Percentiles rank a stretch among this genome's conserved stretches.
These are phyloP conservation scores for Vitellaria paradoxa DNA, from an alignment of 179 eudicot genomes.

Conservation along the genomic window DNA sequence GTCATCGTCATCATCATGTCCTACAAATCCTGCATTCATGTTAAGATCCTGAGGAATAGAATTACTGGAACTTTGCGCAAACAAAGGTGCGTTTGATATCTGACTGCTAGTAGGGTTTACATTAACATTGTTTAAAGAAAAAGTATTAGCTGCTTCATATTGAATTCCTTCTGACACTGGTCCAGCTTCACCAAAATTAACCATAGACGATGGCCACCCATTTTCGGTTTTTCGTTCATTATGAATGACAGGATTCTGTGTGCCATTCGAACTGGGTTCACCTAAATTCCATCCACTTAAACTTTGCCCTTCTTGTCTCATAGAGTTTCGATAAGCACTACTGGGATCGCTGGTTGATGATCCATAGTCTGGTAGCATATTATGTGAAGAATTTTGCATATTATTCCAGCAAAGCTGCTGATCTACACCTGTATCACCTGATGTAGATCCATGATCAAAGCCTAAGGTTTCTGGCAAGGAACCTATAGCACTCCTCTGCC, in stretches of 20 bases:
- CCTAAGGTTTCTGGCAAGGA: constrained; percentile 76
- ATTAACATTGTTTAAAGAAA: constrained; percentile 38
- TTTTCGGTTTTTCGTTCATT: constrained; percentile 46
- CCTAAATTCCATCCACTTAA: constrained; percentile 61
- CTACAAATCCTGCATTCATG: constrained; percentile 33
- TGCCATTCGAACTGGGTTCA: constrained; percentile 52
- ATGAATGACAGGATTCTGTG: constrained; percentile 28
- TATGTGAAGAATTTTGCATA: constrained; percentile 45
- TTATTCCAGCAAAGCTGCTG: constrained; percentile 69
- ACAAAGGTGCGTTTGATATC: constrained; percentile 27
- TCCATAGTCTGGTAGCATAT: constrained; percentile 47
- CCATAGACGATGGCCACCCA: constrained; percentile 43
- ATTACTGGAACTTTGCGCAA: constrained; percentile 37
- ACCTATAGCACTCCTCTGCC: constrained; percentile 75
- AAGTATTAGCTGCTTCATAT: constrained; percentile 36
- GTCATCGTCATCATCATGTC: constrained; percentile 18
- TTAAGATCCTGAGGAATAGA: constrained; percentile 42
- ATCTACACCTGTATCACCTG: constrained; percentile 58
- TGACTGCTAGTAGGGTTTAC: constrained; percentile 39
- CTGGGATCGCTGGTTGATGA: constrained; percentile 32
- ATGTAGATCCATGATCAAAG: constrained; percentile 62
- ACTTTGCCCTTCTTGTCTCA: constrained; percentile 40
- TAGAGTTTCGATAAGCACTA: constrained; percentile 28
- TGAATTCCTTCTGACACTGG: constrained; percentile 37
- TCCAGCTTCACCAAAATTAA: constrained; percentile 27